Evolutionary conservation across 1,284 basidiomycete species (phyloP), one percentile per base, ranked within the genome.

Genomic region (Cryptococcus deneoformans): DNA sequence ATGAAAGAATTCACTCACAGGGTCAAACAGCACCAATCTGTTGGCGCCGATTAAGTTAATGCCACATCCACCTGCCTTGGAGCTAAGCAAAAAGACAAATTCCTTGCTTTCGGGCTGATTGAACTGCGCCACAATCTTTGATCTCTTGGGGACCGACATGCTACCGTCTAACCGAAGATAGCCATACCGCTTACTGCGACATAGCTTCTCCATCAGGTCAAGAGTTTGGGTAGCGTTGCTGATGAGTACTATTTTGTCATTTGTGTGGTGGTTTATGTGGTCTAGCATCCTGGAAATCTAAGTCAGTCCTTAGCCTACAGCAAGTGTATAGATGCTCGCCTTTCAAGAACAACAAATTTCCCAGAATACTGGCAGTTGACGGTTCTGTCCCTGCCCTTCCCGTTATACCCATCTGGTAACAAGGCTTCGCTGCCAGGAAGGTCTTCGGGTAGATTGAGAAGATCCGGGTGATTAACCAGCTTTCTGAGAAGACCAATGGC

Each of bases 21-120:
- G 96, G 76, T 99, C 95, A 67, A 99, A 99, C 37, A 99, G 81
- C 62, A 99, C 90, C 16, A 99, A 81, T 12, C 95, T 86, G 74
- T 99, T 99, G 2, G 95, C 95, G 6, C 95, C 95, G 69, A 98
- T 97, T 62, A 99, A 82, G 73, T 99, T 99, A 82, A 99, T 95
- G 71, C 96, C 94, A 67, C 94, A 97, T 67, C 95, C 95, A 60
- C 95, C 95, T 42, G 96, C 94, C 78, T 98, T 98, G 64, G 91
- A 93, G 75, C 91, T 94, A 14, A 99, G 83, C 53, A 99, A 80
- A 80, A 99, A 99, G 20, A 99, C 84, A 66, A 97, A 95, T 74
- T 99, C 94, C 70, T 92, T 92, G 46, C 91, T 88, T 56, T 89
- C 86, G 0, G 96, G 96, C 76, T 99, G 85, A 74, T 99, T 99